Conservation (phyloP, 129 eudicot genomes). For the Flaveria linearis region DNA sequence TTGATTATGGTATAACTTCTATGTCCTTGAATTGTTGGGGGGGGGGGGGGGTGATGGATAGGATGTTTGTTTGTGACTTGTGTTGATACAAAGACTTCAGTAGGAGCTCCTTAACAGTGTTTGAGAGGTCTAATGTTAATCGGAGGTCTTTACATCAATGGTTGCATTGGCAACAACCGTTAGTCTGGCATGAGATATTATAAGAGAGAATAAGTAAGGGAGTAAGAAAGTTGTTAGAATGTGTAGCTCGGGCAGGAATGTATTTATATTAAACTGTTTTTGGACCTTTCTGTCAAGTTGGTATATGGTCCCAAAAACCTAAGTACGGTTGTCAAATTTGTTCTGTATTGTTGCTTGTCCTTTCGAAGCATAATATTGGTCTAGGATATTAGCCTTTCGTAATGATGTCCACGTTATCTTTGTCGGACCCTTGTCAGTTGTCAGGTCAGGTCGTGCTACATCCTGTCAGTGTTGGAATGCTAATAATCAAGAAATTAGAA, state of each 20-base stretch:
- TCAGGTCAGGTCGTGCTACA: neutral
- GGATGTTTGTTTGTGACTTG: no score
- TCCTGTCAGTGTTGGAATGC: neutral
- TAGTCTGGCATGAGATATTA: neutral
- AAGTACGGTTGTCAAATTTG: neutral
- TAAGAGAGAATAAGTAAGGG: neutral
- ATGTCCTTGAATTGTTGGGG: neutral
- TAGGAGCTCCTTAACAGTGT: no score
- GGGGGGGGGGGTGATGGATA: no score
- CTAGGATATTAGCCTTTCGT: neutral
- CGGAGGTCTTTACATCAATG: neutral
- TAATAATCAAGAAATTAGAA: no score
- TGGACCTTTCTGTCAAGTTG: neutral
- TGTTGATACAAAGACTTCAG: no score
- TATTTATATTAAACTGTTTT: neutral
- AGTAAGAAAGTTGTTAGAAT: neutral
- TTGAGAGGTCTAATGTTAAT: no score
- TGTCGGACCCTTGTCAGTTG: neutral
- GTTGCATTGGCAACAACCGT: neutral
- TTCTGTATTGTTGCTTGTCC: neutral
- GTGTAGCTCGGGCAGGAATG: neutral
- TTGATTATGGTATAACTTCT: neutral
- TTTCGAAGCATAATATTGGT: neutral
- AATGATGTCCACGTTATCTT: neutral
- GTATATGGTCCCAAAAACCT: neutral